Conservation (phyloP, 352 stramenopile species). For the Phytophthora pisi region DNA sequence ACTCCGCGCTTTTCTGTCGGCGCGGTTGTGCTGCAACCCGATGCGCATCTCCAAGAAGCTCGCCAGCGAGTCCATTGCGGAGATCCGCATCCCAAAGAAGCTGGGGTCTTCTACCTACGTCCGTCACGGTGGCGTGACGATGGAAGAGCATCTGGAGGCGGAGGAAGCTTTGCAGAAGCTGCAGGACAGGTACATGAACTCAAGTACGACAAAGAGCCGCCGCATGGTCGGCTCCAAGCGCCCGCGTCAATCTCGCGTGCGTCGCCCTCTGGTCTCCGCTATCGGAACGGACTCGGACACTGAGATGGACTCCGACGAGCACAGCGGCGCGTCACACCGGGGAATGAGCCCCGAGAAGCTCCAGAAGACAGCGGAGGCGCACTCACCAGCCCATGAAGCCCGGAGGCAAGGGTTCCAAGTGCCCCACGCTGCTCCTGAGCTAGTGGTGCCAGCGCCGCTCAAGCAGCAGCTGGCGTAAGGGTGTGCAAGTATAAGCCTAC, state of each 20-base stretch:
- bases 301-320: conserved; percentile 24
- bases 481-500: conserved; percentile 17
- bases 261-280: not conserved
- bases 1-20: conserved; percentile 64
- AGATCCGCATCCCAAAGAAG: conserved; percentile 78
- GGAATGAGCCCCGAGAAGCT: conserved; percentile 24
- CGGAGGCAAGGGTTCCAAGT: conserved; percentile 24
- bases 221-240: conserved; percentile 22
- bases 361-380: conserved; percentile 25
- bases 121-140: conserved; percentile 38
- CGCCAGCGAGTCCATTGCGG: conserved; percentile 65
- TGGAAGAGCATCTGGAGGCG: conserved; percentile 36
- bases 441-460: conserved; percentile 24
- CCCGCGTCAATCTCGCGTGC: conserved; percentile 20
- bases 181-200: conserved; percentile 43
- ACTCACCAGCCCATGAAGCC: conserved; percentile 26
- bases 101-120: conserved; percentile 71
- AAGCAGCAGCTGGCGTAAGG: conserved; percentile 25
- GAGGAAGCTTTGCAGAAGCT: conserved; percentile 50
- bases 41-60: conserved; percentile 86
- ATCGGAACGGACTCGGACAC: conserved; percentile 29
- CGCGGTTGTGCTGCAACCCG: conserved; percentile 70
- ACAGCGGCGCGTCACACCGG: conserved; percentile 2
- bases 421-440: conserved; percentile 12
- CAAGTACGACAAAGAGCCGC: conserved; percentile 16